Base-by-base conservation (phyloP, 2,329 filamentous ascomycete genomes). In the Fusarium sp. region DNA sequence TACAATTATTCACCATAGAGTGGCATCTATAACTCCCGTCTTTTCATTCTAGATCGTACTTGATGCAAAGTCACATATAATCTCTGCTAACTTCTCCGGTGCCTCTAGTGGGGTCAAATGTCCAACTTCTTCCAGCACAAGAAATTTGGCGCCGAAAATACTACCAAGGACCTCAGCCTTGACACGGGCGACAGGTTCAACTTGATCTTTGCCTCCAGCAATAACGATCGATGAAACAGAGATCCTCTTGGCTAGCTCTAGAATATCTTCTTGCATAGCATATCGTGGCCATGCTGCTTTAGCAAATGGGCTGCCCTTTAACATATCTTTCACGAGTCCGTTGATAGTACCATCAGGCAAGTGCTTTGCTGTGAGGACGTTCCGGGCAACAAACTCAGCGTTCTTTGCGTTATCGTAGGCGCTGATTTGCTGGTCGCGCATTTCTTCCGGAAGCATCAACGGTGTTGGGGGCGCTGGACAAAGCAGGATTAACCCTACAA, bases 361-460 rank as follows among this genome's bases (percentile, higher is more conserved):
- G 3, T 11, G 0, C 6, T 24, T 22, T 3, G 30, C 16, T 0
- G 41, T 48, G 1, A 48, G 55, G 4, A 58, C 20, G 3, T 58
- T 47, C 3, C 20, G 31, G 2, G 7, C 31, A 8, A 58, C 31
- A 50, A 24, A 50, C 6, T 48, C 55, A 0, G 41, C 41, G 22
- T 28, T 48, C 15, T 11, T 8, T 0, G 20, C 3, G 7, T 20
- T 36, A 12, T 58, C 6, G 8, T 58, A 58, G 4, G 55, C 33
- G 1, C 41, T 31, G 20, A 50, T 31, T 22, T 58, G 55, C 7
- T 58, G 42, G 3, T 31, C 31, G 0, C 26, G 31, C 31, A 58
- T 50, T 2, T 38, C 24, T 0, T 38, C 4, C 0, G 20, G 16
- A 1, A 58, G 5, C 1, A 16, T 13, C 3, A 58, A 4, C 1